Evolutionary conservation across 331 rosid genomes (phyloP), one percentile per base, ranked within the genome.

Genomic region (Acacia concinna): DNA sequence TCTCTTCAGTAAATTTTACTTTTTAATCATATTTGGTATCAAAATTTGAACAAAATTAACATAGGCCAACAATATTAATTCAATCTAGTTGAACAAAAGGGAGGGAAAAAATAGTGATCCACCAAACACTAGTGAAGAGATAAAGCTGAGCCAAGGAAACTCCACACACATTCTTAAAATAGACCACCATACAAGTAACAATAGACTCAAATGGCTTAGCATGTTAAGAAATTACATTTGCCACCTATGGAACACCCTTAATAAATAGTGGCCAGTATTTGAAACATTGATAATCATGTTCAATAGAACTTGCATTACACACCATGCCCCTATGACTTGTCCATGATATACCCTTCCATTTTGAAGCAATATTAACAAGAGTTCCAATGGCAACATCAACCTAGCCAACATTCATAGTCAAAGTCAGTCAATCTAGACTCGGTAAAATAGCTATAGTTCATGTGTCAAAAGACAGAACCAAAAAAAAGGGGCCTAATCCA

Each of bases 301-400:
- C n/a, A 60, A 43, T 57, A 18, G 67, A 73, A 52, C 68, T 49
- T 30, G 63, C 18, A 34, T 47, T 62, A 81, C 91, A 73, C 81
- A 93, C 98, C 94, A 87, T 71, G 90, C 97, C 98, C 64, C 98
- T 97, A 60, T 91, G 90, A 84, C 93, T 93, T 74, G 91, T 79
- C 98, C 98, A 93, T 17, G 95, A 82, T 81, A 93, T 81, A 81
- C 88, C 82, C 80, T 88, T 91, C 97, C 92, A 84, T 82, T 81
- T 90, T 54, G 81, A 80, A 63, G 87, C 71, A 51, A 90, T 76
- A 65, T 76, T 63, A 46, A 64, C 49, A 14, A 91, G 91, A 41
- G 83, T 85, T 79, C 82, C 78, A 46, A 77, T 71, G 56, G 98
- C 92, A 78, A 81, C 75, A 68, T 86, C 88, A 75, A 93, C 86